These are phyloP conservation scores for Nicotiana otophora DNA, from an alignment of 257 asterid genomes.

Conservation along the genomic window DNA sequence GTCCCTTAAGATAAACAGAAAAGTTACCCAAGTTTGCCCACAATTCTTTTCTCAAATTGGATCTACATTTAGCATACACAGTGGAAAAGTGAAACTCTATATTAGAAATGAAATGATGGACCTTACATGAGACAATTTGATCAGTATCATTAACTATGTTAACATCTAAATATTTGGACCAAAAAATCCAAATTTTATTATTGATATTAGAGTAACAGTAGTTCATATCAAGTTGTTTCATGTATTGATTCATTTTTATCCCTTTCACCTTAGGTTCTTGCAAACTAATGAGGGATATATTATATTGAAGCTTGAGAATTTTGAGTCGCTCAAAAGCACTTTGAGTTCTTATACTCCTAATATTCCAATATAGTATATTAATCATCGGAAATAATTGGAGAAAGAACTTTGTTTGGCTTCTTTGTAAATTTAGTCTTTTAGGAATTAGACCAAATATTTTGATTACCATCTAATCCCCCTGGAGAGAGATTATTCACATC, in stretches of 20 bases:
- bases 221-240: not conserved
- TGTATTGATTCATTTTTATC: not conserved
- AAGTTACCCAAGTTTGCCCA: not conserved
- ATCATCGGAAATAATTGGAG: not conserved
- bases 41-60: not conserved
- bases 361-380: not conserved
- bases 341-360: not conserved
- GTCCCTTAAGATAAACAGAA: not conserved
- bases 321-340: not conserved
- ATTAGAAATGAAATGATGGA: not conserved
- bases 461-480: not conserved
- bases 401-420: not conserved
- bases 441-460: not conserved
- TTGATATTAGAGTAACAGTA: not conserved
- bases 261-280: not conserved
- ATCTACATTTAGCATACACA: not conserved
- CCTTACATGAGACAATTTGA: not conserved
- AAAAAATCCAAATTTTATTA: not conserved
- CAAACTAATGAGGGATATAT: not conserved
- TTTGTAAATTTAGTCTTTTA: not conserved
- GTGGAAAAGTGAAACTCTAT: not conserved
- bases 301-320: not conserved
- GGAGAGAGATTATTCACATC: not conserved
- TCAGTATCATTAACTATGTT: not conserved
- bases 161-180: not conserved